Evolutionary conservation across 805 yeast genomes (phyloP).

Genomic region (Wickerhamomyces bovis): DNA sequence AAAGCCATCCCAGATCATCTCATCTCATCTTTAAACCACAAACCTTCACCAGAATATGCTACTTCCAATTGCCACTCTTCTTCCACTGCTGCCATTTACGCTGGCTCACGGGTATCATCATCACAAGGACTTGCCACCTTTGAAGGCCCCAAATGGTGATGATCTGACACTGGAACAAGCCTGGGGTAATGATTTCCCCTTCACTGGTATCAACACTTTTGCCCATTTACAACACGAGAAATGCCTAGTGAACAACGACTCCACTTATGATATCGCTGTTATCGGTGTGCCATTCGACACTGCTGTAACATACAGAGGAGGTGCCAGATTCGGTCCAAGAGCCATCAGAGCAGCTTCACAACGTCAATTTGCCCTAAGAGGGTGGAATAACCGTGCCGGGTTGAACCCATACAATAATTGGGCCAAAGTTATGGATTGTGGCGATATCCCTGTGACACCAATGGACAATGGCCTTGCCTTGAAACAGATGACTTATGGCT

Average conservation of each 20-base stretch:
- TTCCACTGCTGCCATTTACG: constrained; percentile 1
- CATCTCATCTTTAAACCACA: not conserved
- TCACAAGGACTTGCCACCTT: not conserved
- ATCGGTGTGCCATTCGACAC: constrained; percentile 84
- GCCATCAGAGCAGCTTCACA: constrained; percentile 65
- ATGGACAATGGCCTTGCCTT: constrained; percentile 61
- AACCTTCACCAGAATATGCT: not conserved
- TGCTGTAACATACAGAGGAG: constrained; percentile 71
- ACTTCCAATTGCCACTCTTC: not conserved
- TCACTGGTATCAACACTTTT: constrained; percentile 61
- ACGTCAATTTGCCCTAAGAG: constrained; percentile 62
- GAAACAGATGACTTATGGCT: constrained; percentile 53
- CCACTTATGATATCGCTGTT: constrained; percentile 59
- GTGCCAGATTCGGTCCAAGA: constrained; percentile 80
- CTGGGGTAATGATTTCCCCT: constrained; percentile 77
- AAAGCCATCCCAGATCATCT: not conserved
- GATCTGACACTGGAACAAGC: constrained; percentile 43
- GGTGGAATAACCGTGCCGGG: constrained; percentile 63
- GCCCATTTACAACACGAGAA: constrained; percentile 62
- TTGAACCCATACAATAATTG: constrained; percentile 51
- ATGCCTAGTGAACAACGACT: constrained; percentile 47
- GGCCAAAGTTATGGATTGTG: constrained; percentile 58
- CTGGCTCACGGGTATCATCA: not conserved
- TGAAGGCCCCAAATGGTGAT: not conserved
- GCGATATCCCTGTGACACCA: constrained; percentile 64